These are phyloP conservation scores for Aristolochia fimbriata DNA, from an alignment of 164 flowering plant genomes.

Conservation along the genomic window DNA sequence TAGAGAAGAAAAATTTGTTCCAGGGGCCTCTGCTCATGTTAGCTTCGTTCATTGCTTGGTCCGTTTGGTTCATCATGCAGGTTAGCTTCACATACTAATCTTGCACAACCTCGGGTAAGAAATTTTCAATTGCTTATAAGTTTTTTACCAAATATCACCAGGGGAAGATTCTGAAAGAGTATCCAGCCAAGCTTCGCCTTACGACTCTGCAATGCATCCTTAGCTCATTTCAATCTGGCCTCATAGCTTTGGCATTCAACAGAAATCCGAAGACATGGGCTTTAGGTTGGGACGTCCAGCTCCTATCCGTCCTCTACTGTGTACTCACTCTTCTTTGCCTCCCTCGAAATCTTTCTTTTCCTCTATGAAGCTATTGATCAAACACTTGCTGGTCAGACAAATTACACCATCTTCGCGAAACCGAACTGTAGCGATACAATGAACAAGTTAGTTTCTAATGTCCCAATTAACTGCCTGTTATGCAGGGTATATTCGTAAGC, in stretches of 20 bases:
- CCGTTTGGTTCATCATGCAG: slow-evolving; percentile 18
- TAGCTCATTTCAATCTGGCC: slow-evolving; percentile 17
- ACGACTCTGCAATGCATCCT: slow-evolving; percentile 18
- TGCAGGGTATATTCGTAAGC: slow-evolving; percentile 28
- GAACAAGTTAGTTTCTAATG: background rate
- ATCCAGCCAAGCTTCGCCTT: slow-evolving; percentile 19
- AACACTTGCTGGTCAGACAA: too few species aligned
- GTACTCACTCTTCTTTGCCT: slow-evolving; percentile 10
- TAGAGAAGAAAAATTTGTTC: background rate
- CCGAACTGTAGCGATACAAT: background rate
- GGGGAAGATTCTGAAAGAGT: slow-evolving; percentile 15
- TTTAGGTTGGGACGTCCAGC: slow-evolving; percentile 21
- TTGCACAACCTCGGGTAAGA: background rate
- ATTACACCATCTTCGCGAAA: background rate
- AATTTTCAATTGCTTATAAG: background rate
- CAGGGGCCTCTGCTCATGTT: slow-evolving; percentile 11
- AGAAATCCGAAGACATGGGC: slow-evolving; percentile 23
- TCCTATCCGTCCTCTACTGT: slow-evolving; percentile 16
- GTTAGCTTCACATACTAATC: background rate
- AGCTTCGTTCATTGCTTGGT: slow-evolving; percentile 5
- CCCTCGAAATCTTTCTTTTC: background rate
- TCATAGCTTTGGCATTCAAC: slow-evolving; percentile 16
- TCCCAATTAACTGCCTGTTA: background rate
- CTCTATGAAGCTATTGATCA: background rate
- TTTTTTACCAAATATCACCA: background rate